Conservation (phyloP, 2,329 filamentous ascomycete genomes). For the Endocalyx cinctus region DNA sequence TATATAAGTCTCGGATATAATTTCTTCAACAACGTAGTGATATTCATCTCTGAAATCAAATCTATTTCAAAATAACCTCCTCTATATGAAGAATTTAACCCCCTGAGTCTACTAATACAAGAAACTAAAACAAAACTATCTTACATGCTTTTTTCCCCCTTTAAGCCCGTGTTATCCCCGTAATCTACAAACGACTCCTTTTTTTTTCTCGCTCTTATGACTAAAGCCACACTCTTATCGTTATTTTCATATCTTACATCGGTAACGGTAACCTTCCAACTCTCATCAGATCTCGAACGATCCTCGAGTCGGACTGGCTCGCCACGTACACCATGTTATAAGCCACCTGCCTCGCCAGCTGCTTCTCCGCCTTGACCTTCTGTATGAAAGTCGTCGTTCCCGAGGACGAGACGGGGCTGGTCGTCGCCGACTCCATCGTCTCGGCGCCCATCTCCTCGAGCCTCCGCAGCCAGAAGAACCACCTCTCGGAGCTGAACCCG, state of each 20-base stretch:
- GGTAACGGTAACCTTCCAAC: slow-evolving; percentile 12
- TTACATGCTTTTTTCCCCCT: no score
- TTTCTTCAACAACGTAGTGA: no score
- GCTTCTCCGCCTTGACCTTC: slow-evolving; percentile 10
- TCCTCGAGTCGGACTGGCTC: slow-evolving; percentile 14
- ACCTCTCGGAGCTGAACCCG: slow-evolving; percentile 15
- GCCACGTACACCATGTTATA: slow-evolving; percentile 15
- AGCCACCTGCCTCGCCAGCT: slow-evolving; percentile 13
- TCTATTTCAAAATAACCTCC: no score
- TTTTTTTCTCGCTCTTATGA: no score
- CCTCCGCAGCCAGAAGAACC: slow-evolving; percentile 17
- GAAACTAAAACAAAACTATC: no score
- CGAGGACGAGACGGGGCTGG: slow-evolving; percentile 5
- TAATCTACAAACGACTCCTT: no score
- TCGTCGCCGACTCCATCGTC: not conserved
- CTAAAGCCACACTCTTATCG: not conserved
- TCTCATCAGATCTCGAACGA: slow-evolving; percentile 14
- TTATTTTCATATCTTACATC: not conserved
- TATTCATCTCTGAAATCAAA: no score
- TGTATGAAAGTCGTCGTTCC: slow-evolving; percentile 12
- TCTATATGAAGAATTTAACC: no score
- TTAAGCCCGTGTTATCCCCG: no score
- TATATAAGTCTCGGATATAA: no score
- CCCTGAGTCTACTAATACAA: no score
- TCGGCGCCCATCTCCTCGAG: slow-evolving; percentile 17